Conservation (phyloP, 805 yeast genomes). For the Cyberlindnera mycetangii region DNA sequence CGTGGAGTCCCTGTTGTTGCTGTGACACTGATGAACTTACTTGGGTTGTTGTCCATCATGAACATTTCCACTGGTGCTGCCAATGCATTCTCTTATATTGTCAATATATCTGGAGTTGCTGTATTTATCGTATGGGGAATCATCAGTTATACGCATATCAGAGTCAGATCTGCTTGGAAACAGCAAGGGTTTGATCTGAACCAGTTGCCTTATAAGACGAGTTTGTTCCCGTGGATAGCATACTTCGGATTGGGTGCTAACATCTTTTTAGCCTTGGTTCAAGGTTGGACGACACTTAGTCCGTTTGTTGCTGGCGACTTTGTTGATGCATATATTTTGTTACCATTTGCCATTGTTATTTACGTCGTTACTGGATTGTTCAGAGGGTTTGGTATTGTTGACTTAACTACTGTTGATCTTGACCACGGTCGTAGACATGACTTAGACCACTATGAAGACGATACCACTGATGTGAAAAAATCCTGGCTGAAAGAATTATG, state of each 20-base stretch:
- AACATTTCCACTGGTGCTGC: conserved; percentile 51
- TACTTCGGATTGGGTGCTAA: conserved; percentile 38
- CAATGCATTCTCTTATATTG: conserved; percentile 65
- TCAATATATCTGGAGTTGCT: conserved; percentile 71
- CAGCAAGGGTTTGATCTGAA: conserved; percentile 62
- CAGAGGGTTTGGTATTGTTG: conserved; percentile 41
- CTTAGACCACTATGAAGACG: conserved; percentile 16
- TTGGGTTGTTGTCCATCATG: conserved; percentile 65
- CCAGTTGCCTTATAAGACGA: conserved; percentile 71
- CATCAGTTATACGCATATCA: conserved; percentile 59
- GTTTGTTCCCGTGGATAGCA: conserved; percentile 41
- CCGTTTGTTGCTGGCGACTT: conserved; percentile 48
- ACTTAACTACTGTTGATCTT: conserved; percentile 43
- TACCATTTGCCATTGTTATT: conserved; percentile 53
- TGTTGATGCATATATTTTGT: conserved; percentile 59
- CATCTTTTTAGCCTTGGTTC: conserved; percentile 41
- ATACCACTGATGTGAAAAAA: background rate
- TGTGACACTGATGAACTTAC: conserved; percentile 51
- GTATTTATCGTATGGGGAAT: conserved; percentile 74
- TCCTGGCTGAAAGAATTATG: conserved; percentile 17
- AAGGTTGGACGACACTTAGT: conserved; percentile 49
- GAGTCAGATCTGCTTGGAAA: conserved; percentile 66
- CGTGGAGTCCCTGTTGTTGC: conserved; percentile 66
- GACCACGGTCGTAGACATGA: conserved; percentile 49
- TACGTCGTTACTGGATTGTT: conserved; percentile 38